Base-by-base conservation (phyloP, 1,284 basidiomycete genomes). In the Marasmius fiardii region DNA sequence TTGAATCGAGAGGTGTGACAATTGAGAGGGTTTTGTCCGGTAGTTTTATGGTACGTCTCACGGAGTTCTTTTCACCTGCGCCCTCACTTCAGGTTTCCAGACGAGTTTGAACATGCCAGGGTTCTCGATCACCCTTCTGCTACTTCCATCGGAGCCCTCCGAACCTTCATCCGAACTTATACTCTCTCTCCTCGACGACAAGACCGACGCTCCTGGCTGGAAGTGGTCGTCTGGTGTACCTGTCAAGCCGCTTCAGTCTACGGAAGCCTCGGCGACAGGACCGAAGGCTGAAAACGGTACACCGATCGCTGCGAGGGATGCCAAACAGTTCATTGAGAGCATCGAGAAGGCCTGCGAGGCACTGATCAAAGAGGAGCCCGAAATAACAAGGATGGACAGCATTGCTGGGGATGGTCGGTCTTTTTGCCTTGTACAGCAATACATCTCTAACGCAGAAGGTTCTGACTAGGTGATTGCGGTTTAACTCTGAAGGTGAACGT, bases 81-180 rank as follows among this genome's bases (percentile, higher is more conserved):
- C 24, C 47, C 18, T 33, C 18, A 57, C 24, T 54, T 62, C 8
- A 39, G 51, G 18, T 31, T 34, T 33, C 1, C 61, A 92, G 90
- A 92, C 93, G 21, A 95, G 92, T 54, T 79, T 98, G 60, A 93
- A 94, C 73, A 94, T 97, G 90, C 92, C 94, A 31, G 95, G 95
- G 2, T 95, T 97, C 73, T 95, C 92, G 4, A 74, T 98, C 59
- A 93, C 95, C 0, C 78, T 95, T 11, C 79, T 97, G 12, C 83
- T 93, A 26, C 83, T 97, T 6, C 92, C 93, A 8, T 68, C 67
- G 35, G 75, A 77, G 44, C 61, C 66, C 96, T 57, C 79, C 95
- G 33, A 80, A 82, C 16, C 80, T 91, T 16, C 78, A 96, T 31
- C 94, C 96, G 87, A 87, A n/a, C 79, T 79, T 8, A 70, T 92